A percentile compares a stretch with the other conserved stretches of the same genome.
These are phyloP conservation scores for Arthonia radiata DNA, from an alignment of 495 filamentous ascomycete genomes.

Conservation along the genomic window DNA sequence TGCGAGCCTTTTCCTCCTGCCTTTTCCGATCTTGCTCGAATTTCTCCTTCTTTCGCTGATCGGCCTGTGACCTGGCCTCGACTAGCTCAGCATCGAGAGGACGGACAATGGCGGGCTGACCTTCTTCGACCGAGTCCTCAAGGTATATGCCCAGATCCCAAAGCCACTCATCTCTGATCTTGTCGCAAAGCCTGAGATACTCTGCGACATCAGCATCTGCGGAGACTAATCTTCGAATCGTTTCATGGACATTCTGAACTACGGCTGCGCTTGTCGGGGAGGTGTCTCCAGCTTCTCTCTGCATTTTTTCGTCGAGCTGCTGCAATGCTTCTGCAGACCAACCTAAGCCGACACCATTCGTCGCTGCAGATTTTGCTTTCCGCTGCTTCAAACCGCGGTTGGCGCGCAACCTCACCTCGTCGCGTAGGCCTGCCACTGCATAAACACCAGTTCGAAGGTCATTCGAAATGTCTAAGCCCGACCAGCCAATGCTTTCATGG, in stretches of 20 bases:
- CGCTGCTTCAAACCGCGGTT: too few relatives aligned
- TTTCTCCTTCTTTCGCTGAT: constrained; percentile 36
- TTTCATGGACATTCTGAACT: too few relatives aligned
- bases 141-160: constrained; percentile 63
- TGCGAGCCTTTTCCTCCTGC: constrained; percentile 21
- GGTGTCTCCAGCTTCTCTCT: too few relatives aligned
- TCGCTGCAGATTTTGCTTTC: too few relatives aligned
- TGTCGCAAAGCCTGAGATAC: constrained; percentile 37
- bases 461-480: constrained; percentile 37
- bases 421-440: constrained; percentile 37
- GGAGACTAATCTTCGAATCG: too few relatives aligned
- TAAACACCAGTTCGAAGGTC: constrained; percentile 38
- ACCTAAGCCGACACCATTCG: too few relatives aligned
- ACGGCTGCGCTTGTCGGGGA: too few relatives aligned
- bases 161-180: constrained; percentile 46
- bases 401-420: constrained; percentile 46
- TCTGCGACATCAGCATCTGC: too few relatives aligned
- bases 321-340: too few relatives aligned
- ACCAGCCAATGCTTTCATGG: constrained; percentile 59
- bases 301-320: too few relatives aligned
- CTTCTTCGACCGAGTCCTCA: constrained; percentile 46
- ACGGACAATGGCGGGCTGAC: constrained; percentile 51
- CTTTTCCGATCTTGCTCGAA: constrained; percentile 26
- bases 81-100: constrained; percentile 51
- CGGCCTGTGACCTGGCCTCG: constrained; percentile 48